These are phyloP conservation scores for Verticillium klebahnii DNA, from an alignment of 2,329 filamentous ascomycete genomes.

Conservation along the genomic window DNA sequence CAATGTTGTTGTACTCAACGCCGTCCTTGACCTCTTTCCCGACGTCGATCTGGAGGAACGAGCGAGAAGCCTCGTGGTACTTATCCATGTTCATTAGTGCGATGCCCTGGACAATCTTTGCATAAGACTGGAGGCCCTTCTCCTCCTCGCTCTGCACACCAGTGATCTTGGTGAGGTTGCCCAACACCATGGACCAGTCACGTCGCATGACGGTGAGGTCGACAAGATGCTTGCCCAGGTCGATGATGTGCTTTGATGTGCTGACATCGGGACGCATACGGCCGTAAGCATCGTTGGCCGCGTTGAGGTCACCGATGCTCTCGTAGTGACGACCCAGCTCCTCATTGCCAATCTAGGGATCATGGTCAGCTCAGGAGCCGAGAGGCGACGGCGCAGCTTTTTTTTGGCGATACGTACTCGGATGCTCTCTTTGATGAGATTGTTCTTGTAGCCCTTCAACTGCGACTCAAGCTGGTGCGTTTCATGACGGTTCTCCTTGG, in stretches of 20 bases:
- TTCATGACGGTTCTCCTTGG: conserved; percentile 63
- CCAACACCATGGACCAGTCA: conserved; percentile 69
- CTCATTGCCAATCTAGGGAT: conserved; percentile 80
- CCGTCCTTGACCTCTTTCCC: conserved; percentile 13
- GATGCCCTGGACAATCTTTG: conserved; percentile 48
- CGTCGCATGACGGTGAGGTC: conserved; percentile 69
- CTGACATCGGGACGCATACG: conserved; percentile 91
- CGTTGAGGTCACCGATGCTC: conserved; percentile 66
- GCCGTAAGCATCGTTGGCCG: conserved; percentile 71
- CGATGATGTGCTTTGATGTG: conserved; percentile 74
- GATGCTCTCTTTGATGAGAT: conserved; percentile 95
- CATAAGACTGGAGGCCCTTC: conserved; percentile 44
- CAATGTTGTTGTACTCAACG: conserved; percentile 63
- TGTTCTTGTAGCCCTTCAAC: conserved; percentile 91
- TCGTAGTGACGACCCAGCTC: conserved; percentile 85
- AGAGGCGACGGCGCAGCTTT: not conserved
- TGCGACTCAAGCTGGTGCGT: conserved; percentile 75
- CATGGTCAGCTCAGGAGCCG: conserved; percentile 6
- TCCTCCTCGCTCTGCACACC: conserved; percentile 44
- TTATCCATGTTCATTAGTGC: conserved; percentile 41
- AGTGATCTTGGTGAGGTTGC: conserved; percentile 58
- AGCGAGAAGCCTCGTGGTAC: conserved; percentile 60
- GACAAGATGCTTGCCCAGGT: conserved; percentile 76
- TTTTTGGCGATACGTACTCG: conserved; percentile 51
- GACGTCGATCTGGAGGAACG: conserved; percentile 61